Conservation (phyloP, 352 stramenopile species). For the Bremia lactucae region DNA sequence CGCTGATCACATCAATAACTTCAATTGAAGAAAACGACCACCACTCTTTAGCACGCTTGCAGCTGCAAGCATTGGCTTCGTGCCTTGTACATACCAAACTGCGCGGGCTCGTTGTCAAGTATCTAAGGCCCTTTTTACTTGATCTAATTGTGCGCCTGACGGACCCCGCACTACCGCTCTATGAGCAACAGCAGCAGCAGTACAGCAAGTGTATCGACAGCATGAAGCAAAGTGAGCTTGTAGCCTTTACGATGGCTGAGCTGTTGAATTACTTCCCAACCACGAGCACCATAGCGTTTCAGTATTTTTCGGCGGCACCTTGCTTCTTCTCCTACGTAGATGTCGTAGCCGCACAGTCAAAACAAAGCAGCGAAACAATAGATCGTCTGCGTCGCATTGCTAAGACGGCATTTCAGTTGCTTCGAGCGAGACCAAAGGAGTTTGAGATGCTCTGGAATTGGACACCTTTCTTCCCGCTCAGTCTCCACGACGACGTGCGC, state of each 20-base stretch:
- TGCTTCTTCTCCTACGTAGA: constrained; percentile 74
- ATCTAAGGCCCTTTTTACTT: constrained; percentile 60
- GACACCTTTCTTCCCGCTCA: constrained; percentile 70
- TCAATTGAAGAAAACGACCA: constrained; percentile 8
- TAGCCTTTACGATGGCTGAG: constrained; percentile 41
- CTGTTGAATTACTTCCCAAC: constrained; percentile 47
- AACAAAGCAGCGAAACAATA: constrained; percentile 20
- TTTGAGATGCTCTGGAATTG: constrained; percentile 69
- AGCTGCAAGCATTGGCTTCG: constrained; percentile 45
- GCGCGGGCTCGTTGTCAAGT: constrained; percentile 31
- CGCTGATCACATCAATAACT: constrained; percentile 4
- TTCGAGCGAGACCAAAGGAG: constrained; percentile 40
- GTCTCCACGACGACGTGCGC: constrained; percentile 47
- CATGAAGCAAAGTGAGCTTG: constrained; percentile 37
- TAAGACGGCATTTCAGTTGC: constrained; percentile 43
- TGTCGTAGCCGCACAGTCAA: constrained; percentile 30
- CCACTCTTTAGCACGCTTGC: constrained; percentile 10
- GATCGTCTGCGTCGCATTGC: constrained; percentile 45
- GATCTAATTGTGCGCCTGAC: constrained; percentile 60
- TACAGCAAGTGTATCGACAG: constrained; percentile 30
- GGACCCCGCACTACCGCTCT: constrained; percentile 36
- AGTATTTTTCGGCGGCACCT: constrained; percentile 48
- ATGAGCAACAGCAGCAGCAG: constrained; percentile 17
- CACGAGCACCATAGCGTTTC: constrained; percentile 41
- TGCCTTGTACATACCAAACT: constrained; percentile 44